Evolutionary conservation across 352 stramenopile genomes (phyloP).

Genomic region (Pythium utonaiense): DNA sequence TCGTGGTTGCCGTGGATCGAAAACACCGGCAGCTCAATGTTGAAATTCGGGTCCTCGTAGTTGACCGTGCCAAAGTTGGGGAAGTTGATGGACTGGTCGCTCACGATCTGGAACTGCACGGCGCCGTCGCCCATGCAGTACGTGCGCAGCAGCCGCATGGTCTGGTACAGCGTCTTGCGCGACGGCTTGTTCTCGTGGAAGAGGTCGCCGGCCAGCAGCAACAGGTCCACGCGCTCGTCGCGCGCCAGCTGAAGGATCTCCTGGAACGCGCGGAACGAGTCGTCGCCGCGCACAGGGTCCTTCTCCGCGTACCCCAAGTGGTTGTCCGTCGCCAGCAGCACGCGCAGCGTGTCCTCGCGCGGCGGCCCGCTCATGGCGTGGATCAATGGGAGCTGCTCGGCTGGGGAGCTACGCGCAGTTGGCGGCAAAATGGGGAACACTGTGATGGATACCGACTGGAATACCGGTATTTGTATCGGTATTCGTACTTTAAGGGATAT

Average conservation of each 20-base stretch:
- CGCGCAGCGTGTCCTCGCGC: conserved; percentile 53
- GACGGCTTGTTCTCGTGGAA: conserved; percentile 99
- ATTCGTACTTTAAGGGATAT: neutral
- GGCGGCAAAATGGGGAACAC: conserved; percentile 4
- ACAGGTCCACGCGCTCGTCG: conserved; percentile 81
- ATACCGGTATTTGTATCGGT: neutral
- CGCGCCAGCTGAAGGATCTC: conserved; percentile 81
- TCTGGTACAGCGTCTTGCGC: conserved; percentile 93
- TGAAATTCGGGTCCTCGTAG: conserved; percentile 96
- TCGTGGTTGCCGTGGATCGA: conserved; percentile 99
- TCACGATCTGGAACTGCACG: conserved; percentile 88
- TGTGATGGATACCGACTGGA: neutral
- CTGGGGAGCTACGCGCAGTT: neutral
- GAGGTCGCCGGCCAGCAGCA: conserved; percentile 96
- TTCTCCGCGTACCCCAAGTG: conserved; percentile 97
- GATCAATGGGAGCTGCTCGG: neutral
- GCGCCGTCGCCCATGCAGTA: conserved; percentile 93
- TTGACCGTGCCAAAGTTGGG: conserved; percentile 92
- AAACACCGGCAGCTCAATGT: conserved; percentile 96
- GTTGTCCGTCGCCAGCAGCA: conserved; percentile 98
- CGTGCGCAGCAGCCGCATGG: conserved; percentile 94
- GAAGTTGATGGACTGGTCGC: conserved; percentile 90
- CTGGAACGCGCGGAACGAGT: conserved; percentile 90
- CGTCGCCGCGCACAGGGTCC: conserved; percentile 92
- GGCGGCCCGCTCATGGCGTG: conserved; percentile 20